Evolutionary conservation across 2,329 filamentous ascomycete species (phyloP).

Genomic region (Diaporthe citri): DNA sequence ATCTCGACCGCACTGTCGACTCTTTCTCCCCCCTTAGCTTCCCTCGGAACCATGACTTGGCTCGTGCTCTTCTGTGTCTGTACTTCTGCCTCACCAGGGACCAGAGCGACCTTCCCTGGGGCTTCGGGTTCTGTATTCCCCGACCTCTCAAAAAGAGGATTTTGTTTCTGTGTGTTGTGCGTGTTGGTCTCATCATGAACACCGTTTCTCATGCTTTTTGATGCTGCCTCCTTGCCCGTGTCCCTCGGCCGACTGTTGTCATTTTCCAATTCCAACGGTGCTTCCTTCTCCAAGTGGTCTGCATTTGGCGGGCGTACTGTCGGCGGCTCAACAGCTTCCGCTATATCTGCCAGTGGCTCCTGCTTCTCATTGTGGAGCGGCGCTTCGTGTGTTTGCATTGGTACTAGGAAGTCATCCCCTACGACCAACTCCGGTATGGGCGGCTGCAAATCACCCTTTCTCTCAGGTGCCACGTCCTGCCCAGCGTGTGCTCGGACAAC

Average conservation of each 20-base stretch:
- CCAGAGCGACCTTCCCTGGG: constrained; percentile 40
- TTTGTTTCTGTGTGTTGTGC: constrained; percentile 21
- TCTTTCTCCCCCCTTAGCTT: constrained; percentile 31
- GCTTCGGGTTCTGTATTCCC: constrained; percentile 41
- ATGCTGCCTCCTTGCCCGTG: constrained; percentile 8
- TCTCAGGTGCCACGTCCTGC: neutral
- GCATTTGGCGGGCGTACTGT: constrained; percentile 3
- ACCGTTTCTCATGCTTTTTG: constrained; percentile 19
- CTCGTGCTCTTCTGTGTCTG: constrained; percentile 40
- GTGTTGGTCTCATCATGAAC: constrained; percentile 25
- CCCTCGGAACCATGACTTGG: constrained; percentile 34
- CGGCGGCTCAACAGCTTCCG: constrained; percentile 35
- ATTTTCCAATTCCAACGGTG: neutral
- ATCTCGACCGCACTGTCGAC: constrained; percentile 39
- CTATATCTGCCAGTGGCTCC: neutral
- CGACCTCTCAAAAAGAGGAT: constrained; percentile 41
- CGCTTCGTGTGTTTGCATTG: neutral
- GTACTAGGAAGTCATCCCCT: neutral
- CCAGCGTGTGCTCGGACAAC: neutral
- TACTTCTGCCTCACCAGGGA: constrained; percentile 39
- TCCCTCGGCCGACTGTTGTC: constrained; percentile 4
- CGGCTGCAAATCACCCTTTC: neutral
- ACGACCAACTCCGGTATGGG: neutral
- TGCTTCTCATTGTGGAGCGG: constrained; percentile 2
- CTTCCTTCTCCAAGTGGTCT: neutral